These are phyloP conservation scores for Aspergillus nomiae DNA, from an alignment of 2,329 filamentous ascomycete species.

Conservation along the genomic window DNA sequence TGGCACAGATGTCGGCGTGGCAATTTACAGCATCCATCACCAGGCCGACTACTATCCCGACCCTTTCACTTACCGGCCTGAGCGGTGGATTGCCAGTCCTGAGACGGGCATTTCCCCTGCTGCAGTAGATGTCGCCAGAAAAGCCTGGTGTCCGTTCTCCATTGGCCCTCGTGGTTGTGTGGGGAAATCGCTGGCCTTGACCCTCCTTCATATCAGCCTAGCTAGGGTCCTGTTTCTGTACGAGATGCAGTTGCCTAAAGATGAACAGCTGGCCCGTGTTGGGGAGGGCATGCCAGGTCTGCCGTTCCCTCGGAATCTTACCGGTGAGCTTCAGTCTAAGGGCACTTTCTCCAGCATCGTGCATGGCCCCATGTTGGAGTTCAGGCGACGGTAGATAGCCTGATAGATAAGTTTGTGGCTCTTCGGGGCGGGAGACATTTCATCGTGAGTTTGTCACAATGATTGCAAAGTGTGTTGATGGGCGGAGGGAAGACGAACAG, in stretches of 20 bases:
- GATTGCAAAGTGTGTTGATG: no score
- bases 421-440: no score
- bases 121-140: slow-evolving; percentile 6
- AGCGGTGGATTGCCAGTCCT: slow-evolving; percentile 43
- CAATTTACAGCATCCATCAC: slow-evolving; percentile 33
- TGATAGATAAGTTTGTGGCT: no score
- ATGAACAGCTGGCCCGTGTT: not conserved
- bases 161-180: not conserved
- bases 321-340: no score
- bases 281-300: not conserved
- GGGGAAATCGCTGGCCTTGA: not conserved
- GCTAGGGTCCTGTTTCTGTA: not conserved
- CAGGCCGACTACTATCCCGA: slow-evolving; percentile 19
- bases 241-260: not conserved
- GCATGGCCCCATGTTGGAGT: not conserved
- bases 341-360: not conserved
- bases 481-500: no score
- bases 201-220: not conserved
- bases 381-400: not conserved
- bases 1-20: slow-evolving; percentile 43
- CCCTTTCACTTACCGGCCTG: slow-evolving; percentile 26
- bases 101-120: not conserved
- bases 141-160: slow-evolving; percentile 4
- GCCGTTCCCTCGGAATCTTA: no score
- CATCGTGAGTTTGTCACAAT: no score